Conservation (phyloP, 2,329 filamentous ascomycete species). For the Gaeumannomyces tritici region DNA sequence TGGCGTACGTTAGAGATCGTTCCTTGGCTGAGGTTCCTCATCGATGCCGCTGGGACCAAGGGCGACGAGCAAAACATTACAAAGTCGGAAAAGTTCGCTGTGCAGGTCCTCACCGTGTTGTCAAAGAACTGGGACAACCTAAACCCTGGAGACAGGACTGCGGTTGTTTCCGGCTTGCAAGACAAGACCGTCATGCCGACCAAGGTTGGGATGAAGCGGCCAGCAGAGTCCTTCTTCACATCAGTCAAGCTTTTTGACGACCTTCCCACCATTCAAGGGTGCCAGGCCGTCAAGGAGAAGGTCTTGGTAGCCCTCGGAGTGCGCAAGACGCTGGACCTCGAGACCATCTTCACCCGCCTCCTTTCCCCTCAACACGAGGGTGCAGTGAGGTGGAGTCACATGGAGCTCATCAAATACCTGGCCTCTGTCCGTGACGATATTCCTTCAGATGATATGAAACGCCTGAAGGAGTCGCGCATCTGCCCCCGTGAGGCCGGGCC, state of each 20-base stretch:
- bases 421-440: slow-evolving; percentile 86
- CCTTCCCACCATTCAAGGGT: slow-evolving; percentile 67
- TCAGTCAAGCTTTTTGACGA: slow-evolving; percentile 95
- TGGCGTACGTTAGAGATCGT: slow-evolving; percentile 81
- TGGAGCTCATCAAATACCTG: slow-evolving; percentile 90
- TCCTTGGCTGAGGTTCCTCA: slow-evolving; percentile 74
- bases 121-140: slow-evolving; percentile 89
- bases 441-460: slow-evolving; percentile 68
- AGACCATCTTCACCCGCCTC: slow-evolving; percentile 83
- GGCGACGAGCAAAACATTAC: slow-evolving; percentile 60
- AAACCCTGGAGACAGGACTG: slow-evolving; percentile 53
- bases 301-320: slow-evolving; percentile 77
- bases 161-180: slow-evolving; percentile 55
- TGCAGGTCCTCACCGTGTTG: slow-evolving; percentile 66
- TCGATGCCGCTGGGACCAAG: slow-evolving; percentile 55
- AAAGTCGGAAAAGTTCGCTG: slow-evolving; percentile 62
- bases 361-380: slow-evolving; percentile 41
- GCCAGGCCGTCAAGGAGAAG: slow-evolving; percentile 81
- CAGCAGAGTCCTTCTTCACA: slow-evolving; percentile 80
- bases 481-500: slow-evolving; percentile 67
- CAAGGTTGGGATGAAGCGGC: slow-evolving; percentile 79
- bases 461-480: slow-evolving; percentile 67
- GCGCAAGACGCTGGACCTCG: slow-evolving; percentile 88
- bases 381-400: slow-evolving; percentile 69
- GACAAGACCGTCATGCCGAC: slow-evolving; percentile 75